Conservation (phyloP, 2,329 filamentous ascomycete genomes). For the Bipolaris zeicola region DNA sequence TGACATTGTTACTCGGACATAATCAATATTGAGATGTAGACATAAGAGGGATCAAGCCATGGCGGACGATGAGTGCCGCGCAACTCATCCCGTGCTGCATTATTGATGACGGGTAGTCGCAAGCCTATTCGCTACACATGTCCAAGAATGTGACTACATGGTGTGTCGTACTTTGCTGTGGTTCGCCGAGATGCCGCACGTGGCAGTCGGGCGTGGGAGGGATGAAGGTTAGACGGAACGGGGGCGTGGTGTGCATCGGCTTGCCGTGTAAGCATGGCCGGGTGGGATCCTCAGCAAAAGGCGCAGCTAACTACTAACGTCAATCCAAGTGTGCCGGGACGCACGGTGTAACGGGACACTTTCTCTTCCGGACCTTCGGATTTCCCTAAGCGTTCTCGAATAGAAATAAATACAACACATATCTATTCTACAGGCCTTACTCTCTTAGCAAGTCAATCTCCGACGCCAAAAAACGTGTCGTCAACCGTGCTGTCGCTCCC, state of each 20-base stretch:
- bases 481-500: no score
- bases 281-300: neutral
- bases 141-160: neutral
- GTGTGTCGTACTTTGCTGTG: conserved; percentile 21
- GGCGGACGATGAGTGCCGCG: neutral
- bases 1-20: neutral
- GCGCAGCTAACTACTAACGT: no score
- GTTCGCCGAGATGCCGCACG: conserved; percentile 25
- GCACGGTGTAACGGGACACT: no score
- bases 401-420: no score
- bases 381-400: no score
- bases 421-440: no score
- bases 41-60: neutral
- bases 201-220: conserved; percentile 15
- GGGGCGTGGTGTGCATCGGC: conserved; percentile 19
- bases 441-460: no score
- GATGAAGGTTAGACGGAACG: conserved; percentile 6
- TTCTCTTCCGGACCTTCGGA: no score
- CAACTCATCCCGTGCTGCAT: conserved; percentile 15
- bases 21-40: neutral
- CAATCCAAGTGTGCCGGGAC: no score
- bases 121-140: neutral
- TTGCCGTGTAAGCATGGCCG: conserved; percentile 6
- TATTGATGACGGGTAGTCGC: neutral
- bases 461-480: no score